Percentiles rank a stretch among this genome's conserved stretches.
These are phyloP conservation scores for Hypomyces rosellus DNA, from an alignment of 2,329 filamentous ascomycete species.

Conservation along the genomic window DNA sequence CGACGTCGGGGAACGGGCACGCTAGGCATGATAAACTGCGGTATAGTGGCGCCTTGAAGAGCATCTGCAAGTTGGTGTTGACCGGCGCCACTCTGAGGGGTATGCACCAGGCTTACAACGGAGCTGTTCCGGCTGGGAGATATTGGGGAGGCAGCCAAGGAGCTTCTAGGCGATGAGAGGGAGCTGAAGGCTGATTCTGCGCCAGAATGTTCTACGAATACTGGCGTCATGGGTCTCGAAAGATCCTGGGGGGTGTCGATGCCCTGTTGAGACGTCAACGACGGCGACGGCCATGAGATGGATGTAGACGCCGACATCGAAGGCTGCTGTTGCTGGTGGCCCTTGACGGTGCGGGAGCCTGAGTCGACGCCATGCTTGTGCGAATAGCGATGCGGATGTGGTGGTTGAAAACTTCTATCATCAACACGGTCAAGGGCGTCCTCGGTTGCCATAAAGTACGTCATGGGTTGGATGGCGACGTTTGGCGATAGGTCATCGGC, in stretches of 20 bases:
- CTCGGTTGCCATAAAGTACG: constrained; percentile 32
- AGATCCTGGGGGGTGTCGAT: constrained; percentile 13
- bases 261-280: constrained; percentile 9
- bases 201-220: constrained; percentile 20
- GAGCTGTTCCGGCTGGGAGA: constrained; percentile 25
- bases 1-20: constrained; percentile 83
- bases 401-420: constrained; percentile 8
- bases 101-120: constrained; percentile 17
- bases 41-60: constrained; percentile 30
- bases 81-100: constrained; percentile 16
- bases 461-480: constrained; percentile 19
- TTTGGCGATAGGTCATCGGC: constrained; percentile 12
- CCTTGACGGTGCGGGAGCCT: constrained; percentile 1
- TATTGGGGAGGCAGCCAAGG: constrained; percentile 37
- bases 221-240: constrained; percentile 23
- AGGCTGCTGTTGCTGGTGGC: constrained; percentile 4
- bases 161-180: constrained; percentile 46
- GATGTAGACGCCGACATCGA: constrained; percentile 8
- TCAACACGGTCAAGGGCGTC: constrained; percentile 22
- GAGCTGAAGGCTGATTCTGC: constrained; percentile 36
- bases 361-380: constrained; percentile 2
- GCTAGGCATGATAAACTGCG: constrained; percentile 96
- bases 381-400: background rate
- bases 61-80: background rate
- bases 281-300: constrained; percentile 10